Evolutionary conservation across 768 basidiomycete species (phyloP), one percentile per base, ranked within the genome.

Genomic region (Goffeauzyma gilvescens): DNA sequence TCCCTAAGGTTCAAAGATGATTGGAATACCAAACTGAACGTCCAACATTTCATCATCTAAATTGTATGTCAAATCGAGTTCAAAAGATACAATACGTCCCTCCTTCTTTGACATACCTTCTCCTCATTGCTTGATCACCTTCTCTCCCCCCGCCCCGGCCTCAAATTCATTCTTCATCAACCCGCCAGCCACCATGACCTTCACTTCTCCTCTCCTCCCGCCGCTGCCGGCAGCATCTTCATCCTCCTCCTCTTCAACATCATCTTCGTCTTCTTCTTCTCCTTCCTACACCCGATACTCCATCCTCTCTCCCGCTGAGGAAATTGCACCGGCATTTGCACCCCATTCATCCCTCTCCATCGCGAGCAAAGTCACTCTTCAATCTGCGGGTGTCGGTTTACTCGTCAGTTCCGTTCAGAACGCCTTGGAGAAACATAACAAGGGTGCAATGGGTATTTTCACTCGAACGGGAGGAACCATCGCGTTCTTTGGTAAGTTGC

Each of bases 381-480:
- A 65, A 38, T 52, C 51, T 21, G 64, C 63, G 12, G 67, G 59
- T 35, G 66, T 68, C 9, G 68, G 68, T 5, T 50, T 68, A 38
- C 53, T 69, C 33, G 62, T 67, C 45, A 64, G 62, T 52, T 66
- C 74, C 25, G 69, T 74, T 39, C 83, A 84, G 66, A 89, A 83
- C 71, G 81, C 80, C 22, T 67, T 86, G 46, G 75, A 74, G 41
- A 63, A 57, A 42, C 86, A 84, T 66, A 72, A 74, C 30, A 70
- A 71, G 51, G 87, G 83, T 55, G 83, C 81, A 44, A 71, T 77
- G 66, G 87, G 87, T 53, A 75, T 93, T 63, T 59, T 87, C 53
- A 84, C 84, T 40, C 71, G 86, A 50, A 82, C 78, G 24, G 86
- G 86, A 45, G 75, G 81, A 25, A 83, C 86, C 3, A 84, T 90